Evolutionary conservation across 768 basidiomycete genomes (phyloP), one percentile per base, ranked within the genome.

Genomic region (Coprinopsis marcescibilis): DNA sequence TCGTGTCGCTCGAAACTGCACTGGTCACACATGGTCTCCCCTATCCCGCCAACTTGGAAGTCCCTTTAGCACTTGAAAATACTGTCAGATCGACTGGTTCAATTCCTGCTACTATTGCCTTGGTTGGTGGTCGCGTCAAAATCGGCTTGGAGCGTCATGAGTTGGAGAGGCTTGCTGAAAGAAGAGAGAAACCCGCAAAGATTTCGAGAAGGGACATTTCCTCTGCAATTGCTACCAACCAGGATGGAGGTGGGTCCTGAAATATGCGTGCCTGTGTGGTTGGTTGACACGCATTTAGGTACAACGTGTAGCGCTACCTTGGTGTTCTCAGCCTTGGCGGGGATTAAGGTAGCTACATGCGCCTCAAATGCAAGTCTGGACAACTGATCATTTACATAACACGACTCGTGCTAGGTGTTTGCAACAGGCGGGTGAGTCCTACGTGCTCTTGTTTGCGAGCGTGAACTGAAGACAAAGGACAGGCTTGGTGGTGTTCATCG

Each of bases 21-120:
- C 78, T 98, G 44, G 81, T 96, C 49, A 93, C 93, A 1, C 91
- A 97, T 70, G 95, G 92, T 15, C 80, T 95, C 68, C 89, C 91
- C 0, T 80, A 80, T 53, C 92, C 92, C 0, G 71, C 73, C 29
- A 94, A 91, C 58, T 61, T 85, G 4, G 70, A 82, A 21, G 81
- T 86, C 19, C 83, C 90, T 0, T 66, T 68, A 25, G 81, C 81
- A 4, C 71, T 95, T 15, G 90, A 92, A 62, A 60, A 57, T 5
- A 83, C 86, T 40, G 83, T 95, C 24, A 74, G 91, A 49, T 72
- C 75, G 2, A 77, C 78, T 25, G 85, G 87, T 3, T 80, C 83
- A n/a, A 68, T 85, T 19, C 96, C 96, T 5, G 94, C 95, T 1
- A 97, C 93, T 1, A 87, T 98, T 51, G 93, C 84, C 12, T 62